Percentiles rank a stretch among this genome's conserved stretches.
These are phyloP conservation scores for Globisporangium recalcitrans DNA, from an alignment of 352 stramenopile species.

Conservation along the genomic window DNA sequence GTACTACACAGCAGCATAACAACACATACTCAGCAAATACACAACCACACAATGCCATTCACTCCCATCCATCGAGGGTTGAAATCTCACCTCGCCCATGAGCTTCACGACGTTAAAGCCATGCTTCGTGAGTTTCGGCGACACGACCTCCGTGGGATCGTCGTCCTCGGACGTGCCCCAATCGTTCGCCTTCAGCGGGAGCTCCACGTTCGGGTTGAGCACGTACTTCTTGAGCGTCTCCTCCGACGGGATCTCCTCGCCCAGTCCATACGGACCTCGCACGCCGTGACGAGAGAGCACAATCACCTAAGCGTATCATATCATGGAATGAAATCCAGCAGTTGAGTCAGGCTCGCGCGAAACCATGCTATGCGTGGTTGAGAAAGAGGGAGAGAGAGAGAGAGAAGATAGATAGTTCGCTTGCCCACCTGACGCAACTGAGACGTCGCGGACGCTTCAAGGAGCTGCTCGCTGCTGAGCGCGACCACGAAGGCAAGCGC, in stretches of 20 bases:
- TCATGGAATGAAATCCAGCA: not conserved
- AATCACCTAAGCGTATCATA: slow-evolving; percentile 31
- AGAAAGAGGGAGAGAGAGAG: too few relatives aligned
- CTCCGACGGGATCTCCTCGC: slow-evolving; percentile 37
- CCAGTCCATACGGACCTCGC: slow-evolving; percentile 65
- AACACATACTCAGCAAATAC: not conserved
- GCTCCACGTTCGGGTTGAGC: slow-evolving; percentile 45
- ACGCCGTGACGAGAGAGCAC: slow-evolving; percentile 71
- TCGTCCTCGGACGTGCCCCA: slow-evolving; percentile 70
- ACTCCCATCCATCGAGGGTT: not conserved
- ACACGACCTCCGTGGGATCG: slow-evolving; percentile 56
- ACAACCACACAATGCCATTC: not conserved
- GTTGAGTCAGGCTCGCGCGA: not conserved
- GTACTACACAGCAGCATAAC: slow-evolving; percentile 30
- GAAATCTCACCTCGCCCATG: slow-evolving; percentile 47
- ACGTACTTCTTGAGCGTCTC: slow-evolving; percentile 57
- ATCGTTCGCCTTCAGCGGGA: slow-evolving; percentile 43
- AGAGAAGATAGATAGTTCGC: not conserved
- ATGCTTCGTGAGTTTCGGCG: slow-evolving; percentile 77
- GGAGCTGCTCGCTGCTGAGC: not conserved
- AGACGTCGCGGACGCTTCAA: slow-evolving; percentile 10
- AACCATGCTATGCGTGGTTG: not conserved
- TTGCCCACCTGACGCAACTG: slow-evolving; percentile 27
- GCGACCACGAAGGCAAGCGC: not conserved
- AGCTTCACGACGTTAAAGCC: slow-evolving; percentile 51